Conservation (phyloP, 73 alveolate genomes). For the Diophrys sp. region DNA sequence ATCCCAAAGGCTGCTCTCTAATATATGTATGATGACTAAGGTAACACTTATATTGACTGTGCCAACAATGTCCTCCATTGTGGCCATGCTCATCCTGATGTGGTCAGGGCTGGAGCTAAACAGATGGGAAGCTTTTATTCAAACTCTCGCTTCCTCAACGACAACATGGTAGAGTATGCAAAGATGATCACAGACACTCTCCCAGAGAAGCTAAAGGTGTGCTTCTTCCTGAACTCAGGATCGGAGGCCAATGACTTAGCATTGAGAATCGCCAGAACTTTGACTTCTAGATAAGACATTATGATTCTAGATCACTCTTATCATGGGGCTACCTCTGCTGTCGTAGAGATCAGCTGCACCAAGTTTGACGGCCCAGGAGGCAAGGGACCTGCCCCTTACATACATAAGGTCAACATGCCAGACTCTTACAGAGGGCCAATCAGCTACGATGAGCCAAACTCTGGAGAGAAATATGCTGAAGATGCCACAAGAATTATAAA, state of each 20-base stretch:
- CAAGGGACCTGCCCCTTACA: constrained; percentile 13
- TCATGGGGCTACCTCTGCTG: constrained; percentile 34
- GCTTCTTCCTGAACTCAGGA: constrained; percentile 32
- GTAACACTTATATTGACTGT: constrained; percentile 11
- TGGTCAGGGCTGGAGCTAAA: background rate
- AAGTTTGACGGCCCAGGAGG: constrained; percentile 44
- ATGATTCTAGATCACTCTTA: constrained; percentile 35
- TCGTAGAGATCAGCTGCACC: constrained; percentile 23
- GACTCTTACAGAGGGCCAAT: constrained; percentile 23
- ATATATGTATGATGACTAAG: constrained; percentile 8
- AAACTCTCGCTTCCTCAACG: constrained; percentile 8
- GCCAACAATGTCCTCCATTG: background rate
- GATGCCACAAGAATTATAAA: background rate
- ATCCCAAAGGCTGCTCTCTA: background rate
- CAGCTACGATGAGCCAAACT: constrained; percentile 16
- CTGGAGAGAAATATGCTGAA: constrained; percentile 26
- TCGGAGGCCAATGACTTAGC: constrained; percentile 46
- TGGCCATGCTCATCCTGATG: constrained; percentile 4
- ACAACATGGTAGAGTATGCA: background rate
- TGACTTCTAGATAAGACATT: constrained; percentile 6
- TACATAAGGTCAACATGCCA: constrained; percentile 29
- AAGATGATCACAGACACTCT: background rate
- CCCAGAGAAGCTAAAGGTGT: background rate
- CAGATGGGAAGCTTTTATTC: background rate
- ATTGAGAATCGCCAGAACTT: constrained; percentile 27